Evolutionary conservation across 2,329 filamentous ascomycete species (phyloP).

Genomic region (Colletotrichum sp.): DNA sequence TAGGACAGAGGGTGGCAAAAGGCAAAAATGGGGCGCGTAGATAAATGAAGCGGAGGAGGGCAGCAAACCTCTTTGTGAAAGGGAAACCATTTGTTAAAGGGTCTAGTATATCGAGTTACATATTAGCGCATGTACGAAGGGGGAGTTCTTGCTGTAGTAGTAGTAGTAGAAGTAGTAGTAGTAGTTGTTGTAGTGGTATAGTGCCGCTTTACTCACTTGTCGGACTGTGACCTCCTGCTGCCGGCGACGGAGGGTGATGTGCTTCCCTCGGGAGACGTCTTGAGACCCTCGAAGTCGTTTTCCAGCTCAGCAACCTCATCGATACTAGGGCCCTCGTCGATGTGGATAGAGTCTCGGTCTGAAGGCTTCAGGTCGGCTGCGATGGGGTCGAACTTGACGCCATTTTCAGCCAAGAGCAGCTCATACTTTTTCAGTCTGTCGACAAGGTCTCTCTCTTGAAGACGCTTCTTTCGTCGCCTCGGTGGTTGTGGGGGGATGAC

Average conservation of each 20-base stretch:
- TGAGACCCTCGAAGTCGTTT: conserved; percentile 59
- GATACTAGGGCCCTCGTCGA: conserved; percentile 14
- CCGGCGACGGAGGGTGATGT: conserved; percentile 33
- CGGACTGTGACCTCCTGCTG: conserved; percentile 24
- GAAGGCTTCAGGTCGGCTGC: conserved; percentile 52
- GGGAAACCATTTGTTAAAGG: conserved; percentile 54
- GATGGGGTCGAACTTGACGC: conserved; percentile 72
- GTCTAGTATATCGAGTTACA: neutral
- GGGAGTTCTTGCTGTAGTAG: neutral
- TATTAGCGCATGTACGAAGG: neutral
- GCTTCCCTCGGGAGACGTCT: conserved; percentile 54
- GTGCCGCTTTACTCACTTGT: conserved; percentile 26
- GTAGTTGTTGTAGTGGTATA: neutral
- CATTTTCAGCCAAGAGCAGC: conserved; percentile 65
- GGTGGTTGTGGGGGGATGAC: conserved; percentile 62
- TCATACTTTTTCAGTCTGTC: conserved; percentile 75
- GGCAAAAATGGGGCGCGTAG: neutral
- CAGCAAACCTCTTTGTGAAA: conserved; percentile 55
- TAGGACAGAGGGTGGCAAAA: neutral
- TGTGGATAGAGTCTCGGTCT: conserved; percentile 12
- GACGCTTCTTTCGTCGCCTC: conserved; percentile 64
- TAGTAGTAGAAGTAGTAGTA: neutral
- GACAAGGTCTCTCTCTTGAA: conserved; percentile 73
- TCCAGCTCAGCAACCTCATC: conserved; percentile 63
- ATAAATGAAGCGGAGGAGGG: neutral